Evolutionary conservation across 1,284 basidiomycete genomes (phyloP), one percentile per base, ranked within the genome.

Genomic region (Leccinum subfulvum): DNA sequence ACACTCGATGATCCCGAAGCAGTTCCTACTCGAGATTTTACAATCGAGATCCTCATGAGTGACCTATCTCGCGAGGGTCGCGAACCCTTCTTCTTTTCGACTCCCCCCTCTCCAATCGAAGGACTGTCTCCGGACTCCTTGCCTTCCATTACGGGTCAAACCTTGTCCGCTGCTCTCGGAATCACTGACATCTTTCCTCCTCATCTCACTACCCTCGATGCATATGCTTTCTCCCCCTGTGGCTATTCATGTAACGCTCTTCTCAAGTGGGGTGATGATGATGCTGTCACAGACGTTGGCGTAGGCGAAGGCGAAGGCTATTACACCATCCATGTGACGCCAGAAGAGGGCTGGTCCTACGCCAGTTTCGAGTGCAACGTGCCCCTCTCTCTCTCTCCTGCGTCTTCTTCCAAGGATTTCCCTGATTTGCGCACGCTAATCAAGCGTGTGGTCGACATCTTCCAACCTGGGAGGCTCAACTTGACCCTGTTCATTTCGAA

Each of bases 351-450:
- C 62, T 98, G 94, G 89, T 97, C 94, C 56, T 99, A 97, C 76
- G 97, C 97, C 57, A 94, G 91, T 69, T 99, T 99, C 79, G 97
- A 99, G 79, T 97, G 95, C 79, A 99, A 99, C 77, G 88, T 98
- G n/a, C 92, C 94, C 3, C 83, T 96, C 23, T 79, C 83, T 28
- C 71, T 77, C 35, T 70, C 69, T 30, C 75, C 76, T 53, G 72
- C 73, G 63, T 71, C 78, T 64, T 73, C 78, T 63, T 68, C 73
- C 59, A 73, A 74, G 58, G 72, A 75, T 60, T 84, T 91, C 53
- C 90, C 93, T 30, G 89, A 93, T 76, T 79, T 98, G 57, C 82
- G 86, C 66, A 86, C 89, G 16, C 86, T 99, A 62, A 86, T 99
- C 62, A 85, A 87, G 63, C 90, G 93, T 61, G 94, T 99, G 18